A percentile compares a stretch with the other conserved stretches of the same genome.
Evolutionary conservation across 148 eudicot genomes (phyloP).

Genomic region (Bassia scoparia): DNA sequence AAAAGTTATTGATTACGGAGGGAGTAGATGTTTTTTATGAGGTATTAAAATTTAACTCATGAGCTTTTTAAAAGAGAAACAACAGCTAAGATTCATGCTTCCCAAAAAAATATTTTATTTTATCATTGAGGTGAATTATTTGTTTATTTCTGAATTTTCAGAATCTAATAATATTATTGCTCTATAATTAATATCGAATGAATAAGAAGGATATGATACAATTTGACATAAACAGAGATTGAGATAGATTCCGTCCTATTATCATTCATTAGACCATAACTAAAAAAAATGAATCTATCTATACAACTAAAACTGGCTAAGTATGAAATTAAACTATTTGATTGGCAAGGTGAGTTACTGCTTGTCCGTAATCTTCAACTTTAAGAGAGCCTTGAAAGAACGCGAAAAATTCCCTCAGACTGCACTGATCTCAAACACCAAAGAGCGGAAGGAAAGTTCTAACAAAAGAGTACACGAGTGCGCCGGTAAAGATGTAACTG

Average conservation of each 20-base stretch:
- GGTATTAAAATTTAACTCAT: too few relatives aligned
- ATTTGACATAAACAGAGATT: not conserved
- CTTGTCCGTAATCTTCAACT: not conserved
- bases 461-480: slow-evolving; percentile 79
- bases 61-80: too few relatives aligned
- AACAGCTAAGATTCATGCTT: too few relatives aligned
- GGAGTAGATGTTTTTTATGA: too few relatives aligned
- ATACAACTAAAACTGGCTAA: slow-evolving; percentile 18
- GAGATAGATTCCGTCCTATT: not conserved
- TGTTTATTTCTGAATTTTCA: too few relatives aligned
- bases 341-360: not conserved
- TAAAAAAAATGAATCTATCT: not conserved
- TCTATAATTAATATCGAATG: not conserved
- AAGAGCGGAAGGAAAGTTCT: slow-evolving; percentile 60
- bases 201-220: not conserved
- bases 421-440: slow-evolving; percentile 52
- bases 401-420: not conserved
- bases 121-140: too few relatives aligned
- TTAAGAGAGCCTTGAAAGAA: not conserved
- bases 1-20: too few relatives aligned
- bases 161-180: not conserved
- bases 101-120: too few relatives aligned
- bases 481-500: slow-evolving; percentile 95
- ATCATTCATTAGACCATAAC: not conserved
- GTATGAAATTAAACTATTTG: slow-evolving; percentile 2